Evolutionary conservation across 1,139 yeast genomes (phyloP).

Genomic region (Yamadazyma sp.): DNA sequence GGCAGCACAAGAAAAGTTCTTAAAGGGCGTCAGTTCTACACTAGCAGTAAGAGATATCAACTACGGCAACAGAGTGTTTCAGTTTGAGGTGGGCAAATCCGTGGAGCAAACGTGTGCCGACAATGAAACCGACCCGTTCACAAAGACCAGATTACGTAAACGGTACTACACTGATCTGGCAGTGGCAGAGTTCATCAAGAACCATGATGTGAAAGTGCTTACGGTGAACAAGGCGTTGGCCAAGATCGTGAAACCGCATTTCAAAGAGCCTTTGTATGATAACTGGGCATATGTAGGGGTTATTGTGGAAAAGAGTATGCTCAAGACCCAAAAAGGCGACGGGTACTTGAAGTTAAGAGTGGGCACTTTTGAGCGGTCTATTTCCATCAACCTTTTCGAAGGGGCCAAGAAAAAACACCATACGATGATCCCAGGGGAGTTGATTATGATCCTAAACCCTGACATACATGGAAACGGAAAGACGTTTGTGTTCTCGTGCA

Average conservation of each 20-base stretch:
- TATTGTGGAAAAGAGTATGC: slow-evolving; percentile 52
- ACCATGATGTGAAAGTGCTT: slow-evolving; percentile 48
- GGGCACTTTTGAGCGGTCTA: slow-evolving; percentile 61
- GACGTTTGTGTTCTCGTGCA: slow-evolving; percentile 57
- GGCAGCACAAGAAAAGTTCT: slow-evolving; percentile 11
- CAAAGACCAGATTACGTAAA: slow-evolving; percentile 11
- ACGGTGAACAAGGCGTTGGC: slow-evolving; percentile 38
- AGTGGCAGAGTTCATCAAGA: slow-evolving; percentile 23
- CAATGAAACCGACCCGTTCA: slow-evolving; percentile 22
- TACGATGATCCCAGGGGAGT: slow-evolving; percentile 72
- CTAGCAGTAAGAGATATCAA: slow-evolving; percentile 16
- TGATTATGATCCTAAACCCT: slow-evolving; percentile 78
- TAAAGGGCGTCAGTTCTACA: slow-evolving; percentile 11
- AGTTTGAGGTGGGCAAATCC: slow-evolving; percentile 15
- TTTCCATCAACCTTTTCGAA: slow-evolving; percentile 66
- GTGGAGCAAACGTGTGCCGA: slow-evolving; percentile 17
- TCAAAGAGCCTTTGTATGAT: slow-evolving; percentile 62
- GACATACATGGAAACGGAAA: slow-evolving; percentile 44
- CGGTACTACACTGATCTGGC: slow-evolving; percentile 5
- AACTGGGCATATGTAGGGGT: slow-evolving; percentile 80
- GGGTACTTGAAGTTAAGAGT: slow-evolving; percentile 64
- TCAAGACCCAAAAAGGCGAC: slow-evolving; percentile 33
- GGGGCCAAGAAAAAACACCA: slow-evolving; percentile 68
- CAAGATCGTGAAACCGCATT: slow-evolving; percentile 68
- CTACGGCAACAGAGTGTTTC: slow-evolving; percentile 22